A percentile compares a stretch with the other conserved stretches of the same genome.
These are phyloP conservation scores for Wickerhamomyces strasburgensis DNA, from an alignment of 805 yeast species.

Conservation along the genomic window DNA sequence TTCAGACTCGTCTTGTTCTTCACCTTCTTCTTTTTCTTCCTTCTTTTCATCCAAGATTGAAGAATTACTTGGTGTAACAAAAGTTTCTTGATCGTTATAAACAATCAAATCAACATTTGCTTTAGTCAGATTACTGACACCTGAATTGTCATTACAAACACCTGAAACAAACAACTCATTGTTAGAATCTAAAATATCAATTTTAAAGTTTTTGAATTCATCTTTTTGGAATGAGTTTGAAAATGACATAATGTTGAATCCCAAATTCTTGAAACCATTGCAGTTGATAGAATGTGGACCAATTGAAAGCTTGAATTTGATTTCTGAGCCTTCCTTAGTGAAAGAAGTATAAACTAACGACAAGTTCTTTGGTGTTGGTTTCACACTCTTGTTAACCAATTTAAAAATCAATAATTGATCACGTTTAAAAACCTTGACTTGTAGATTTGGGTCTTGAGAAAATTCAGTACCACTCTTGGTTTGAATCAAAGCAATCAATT, in stretches of 20 bases:
- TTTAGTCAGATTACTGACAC: background rate
- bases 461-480: background rate
- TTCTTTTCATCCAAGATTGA: background rate
- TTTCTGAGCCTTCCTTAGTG: background rate
- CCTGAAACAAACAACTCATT: background rate
- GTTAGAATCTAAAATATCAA: slow-evolving; percentile 1
- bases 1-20: background rate
- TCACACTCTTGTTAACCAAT: background rate
- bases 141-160: slow-evolving; percentile 1
- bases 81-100: background rate
- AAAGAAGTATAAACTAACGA: background rate
- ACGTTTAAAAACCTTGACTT: background rate
- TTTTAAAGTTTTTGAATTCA: background rate
- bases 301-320: slow-evolving; percentile 1
- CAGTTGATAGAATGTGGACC: background rate
- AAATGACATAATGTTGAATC: background rate
- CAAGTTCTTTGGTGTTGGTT: background rate
- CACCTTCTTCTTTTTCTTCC: background rate
- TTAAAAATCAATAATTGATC: background rate
- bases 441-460: background rate
- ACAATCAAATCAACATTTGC: background rate
- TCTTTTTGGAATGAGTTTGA: background rate
- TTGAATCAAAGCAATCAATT: background rate
- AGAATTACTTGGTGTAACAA: background rate
- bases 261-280: slow-evolving; percentile 1